phyloP scores from a whole-genome alignment of 495 filamentous ascomycete species.

The Aspergillus cristatus region DNA sequence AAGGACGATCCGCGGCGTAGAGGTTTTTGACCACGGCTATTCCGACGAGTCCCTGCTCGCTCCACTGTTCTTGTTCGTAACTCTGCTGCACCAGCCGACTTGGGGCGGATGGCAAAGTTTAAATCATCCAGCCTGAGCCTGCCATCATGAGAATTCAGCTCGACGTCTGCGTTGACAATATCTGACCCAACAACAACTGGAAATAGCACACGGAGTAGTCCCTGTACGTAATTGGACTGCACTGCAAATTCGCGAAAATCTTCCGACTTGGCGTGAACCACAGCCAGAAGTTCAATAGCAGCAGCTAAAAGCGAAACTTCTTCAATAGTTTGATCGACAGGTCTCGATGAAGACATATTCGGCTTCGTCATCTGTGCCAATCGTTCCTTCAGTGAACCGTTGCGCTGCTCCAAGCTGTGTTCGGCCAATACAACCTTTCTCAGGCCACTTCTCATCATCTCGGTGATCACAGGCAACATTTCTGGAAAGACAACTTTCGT shows the following conservation, averaged over 20 bases:
- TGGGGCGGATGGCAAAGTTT: constrained; percentile 70
- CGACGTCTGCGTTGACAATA: constrained; percentile 67
- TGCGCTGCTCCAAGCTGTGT: constrained; percentile 3
- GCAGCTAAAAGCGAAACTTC: constrained; percentile 49
- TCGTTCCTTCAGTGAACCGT: not conserved
- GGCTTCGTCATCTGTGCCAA: constrained; percentile 7
- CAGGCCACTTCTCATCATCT: constrained; percentile 79
- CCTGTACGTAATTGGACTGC: constrained; percentile 66
- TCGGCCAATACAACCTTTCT: constrained; percentile 34
- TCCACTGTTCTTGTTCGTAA: constrained; percentile 61
- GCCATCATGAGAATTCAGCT: constrained; percentile 70
- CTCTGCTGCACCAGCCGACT: constrained; percentile 52
- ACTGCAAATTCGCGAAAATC: constrained; percentile 73
- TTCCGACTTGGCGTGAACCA: constrained; percentile 62
- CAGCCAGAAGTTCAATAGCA: constrained; percentile 68
- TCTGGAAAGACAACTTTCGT: constrained; percentile 65
- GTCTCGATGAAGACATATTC: constrained; percentile 6
- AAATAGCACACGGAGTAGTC: constrained; percentile 69
- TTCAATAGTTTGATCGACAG: constrained; percentile 8
- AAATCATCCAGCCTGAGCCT: constrained; percentile 76
- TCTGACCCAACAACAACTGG: constrained; percentile 80
- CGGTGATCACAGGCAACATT: constrained; percentile 68
- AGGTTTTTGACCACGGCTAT: constrained; percentile 42
- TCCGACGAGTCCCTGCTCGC: constrained; percentile 33
- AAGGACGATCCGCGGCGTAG: constrained; percentile 75